Conservation (phyloP, 1,284 basidiomycete genomes). For the Moesziomyces aphidis region DNA sequence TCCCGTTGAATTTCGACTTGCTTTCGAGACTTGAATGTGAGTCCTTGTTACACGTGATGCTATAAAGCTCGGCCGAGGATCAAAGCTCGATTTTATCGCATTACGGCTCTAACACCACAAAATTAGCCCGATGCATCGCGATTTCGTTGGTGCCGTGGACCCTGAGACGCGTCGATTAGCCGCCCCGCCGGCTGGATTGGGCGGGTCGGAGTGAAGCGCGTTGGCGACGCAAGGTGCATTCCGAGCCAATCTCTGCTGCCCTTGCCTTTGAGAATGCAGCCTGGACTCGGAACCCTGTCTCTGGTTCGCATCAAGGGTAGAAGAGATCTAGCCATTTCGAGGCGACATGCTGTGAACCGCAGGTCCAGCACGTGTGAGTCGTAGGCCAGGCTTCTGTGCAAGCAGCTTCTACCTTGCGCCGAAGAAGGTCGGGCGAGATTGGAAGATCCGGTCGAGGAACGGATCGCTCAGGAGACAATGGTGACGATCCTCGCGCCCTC, state of each 20-base stretch:
- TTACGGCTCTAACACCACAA: neutral
- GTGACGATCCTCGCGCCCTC: too few relatives aligned
- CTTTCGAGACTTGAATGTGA: neutral
- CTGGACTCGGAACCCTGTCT: too few relatives aligned
- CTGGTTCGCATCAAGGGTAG: too few relatives aligned
- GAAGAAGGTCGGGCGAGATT: neutral
- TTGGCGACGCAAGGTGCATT: constrained; percentile 5
- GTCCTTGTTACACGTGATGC: neutral
- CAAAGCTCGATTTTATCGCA: too few relatives aligned
- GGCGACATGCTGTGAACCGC: too few relatives aligned
- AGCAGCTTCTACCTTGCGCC: constrained; percentile 18
- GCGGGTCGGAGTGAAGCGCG: too few relatives aligned
- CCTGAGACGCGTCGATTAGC: too few relatives aligned
- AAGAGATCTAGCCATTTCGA: too few relatives aligned
- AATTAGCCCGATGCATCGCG: neutral
- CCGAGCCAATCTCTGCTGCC: constrained; percentile 1
- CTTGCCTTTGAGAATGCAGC: neutral
- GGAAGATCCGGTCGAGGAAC: neutral
- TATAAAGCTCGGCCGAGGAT: constrained; percentile 4
- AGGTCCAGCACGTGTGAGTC: constrained; percentile 13
- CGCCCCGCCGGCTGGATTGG: too few relatives aligned
- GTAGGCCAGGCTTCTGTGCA: constrained; percentile 13
- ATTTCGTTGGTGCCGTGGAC: neutral
- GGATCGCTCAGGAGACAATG: too few relatives aligned
- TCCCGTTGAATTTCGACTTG: neutral